These are phyloP conservation scores for Omphalotus guepiniiformis DNA, from an alignment of 768 basidiomycete genomes.

Conservation along the genomic window DNA sequence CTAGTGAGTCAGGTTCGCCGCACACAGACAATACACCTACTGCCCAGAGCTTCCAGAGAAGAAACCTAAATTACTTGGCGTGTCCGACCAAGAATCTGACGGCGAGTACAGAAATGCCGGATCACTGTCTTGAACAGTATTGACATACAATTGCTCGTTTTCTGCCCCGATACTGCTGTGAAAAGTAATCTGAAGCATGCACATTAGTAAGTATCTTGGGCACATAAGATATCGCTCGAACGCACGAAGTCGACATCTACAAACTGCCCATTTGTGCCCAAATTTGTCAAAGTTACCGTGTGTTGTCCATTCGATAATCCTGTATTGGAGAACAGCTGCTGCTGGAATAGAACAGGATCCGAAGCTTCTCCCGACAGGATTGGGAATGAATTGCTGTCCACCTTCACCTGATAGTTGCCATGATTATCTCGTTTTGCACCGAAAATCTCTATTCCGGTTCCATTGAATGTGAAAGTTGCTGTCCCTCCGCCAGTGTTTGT, in stretches of 20 bases:
- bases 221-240: slow-evolving; percentile 3
- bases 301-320: slow-evolving; percentile 32
- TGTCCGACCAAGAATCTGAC: slow-evolving; percentile 29
- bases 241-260: slow-evolving; percentile 50
- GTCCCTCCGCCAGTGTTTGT: slow-evolving; percentile 19
- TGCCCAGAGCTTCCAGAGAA: slow-evolving; percentile 42
- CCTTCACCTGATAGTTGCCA: slow-evolving; percentile 37
- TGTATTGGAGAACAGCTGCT: slow-evolving; percentile 32
- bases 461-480: slow-evolving; percentile 42
- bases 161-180: slow-evolving; percentile 5
- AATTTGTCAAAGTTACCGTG: slow-evolving; percentile 31
- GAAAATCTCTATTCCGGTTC: slow-evolving; percentile 44
- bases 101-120: slow-evolving; percentile 33
- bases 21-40: slow-evolving; percentile 19
- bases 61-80: slow-evolving; percentile 25
- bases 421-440: slow-evolving; percentile 47
- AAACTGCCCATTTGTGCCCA: slow-evolving; percentile 14
- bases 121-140: slow-evolving; percentile 28
- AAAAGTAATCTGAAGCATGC: slow-evolving; percentile 13
- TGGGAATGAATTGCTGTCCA: slow-evolving; percentile 32
- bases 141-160: slow-evolving; percentile 8
- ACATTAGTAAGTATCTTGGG: background rate
- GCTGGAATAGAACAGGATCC: slow-evolving; percentile 32
- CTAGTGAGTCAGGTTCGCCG: background rate
- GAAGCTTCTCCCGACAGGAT: slow-evolving; percentile 23